A percentile compares a stretch with the other conserved stretches of the same genome.
Conservation (phyloP, 768 basidiomycete species). For the Lactarius sanguifluus region DNA sequence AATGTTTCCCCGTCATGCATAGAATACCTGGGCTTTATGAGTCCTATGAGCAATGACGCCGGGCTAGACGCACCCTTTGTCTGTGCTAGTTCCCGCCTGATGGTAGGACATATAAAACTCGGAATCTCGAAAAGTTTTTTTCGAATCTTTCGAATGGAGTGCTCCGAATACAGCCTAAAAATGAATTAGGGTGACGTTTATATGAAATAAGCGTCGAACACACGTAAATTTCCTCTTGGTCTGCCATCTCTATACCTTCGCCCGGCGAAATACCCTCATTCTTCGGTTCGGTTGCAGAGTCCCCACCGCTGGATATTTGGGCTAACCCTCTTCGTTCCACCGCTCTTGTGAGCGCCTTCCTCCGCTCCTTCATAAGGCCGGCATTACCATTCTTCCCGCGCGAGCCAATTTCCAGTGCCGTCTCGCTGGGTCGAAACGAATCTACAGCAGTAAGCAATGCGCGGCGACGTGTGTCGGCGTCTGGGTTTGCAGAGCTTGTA, state of each 20-base stretch:
- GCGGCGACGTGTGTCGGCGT: slow-evolving; percentile 60
- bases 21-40: slow-evolving; percentile 62
- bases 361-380: slow-evolving; percentile 83
- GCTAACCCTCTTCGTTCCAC: slow-evolving; percentile 46
- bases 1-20: slow-evolving; percentile 87
- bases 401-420: slow-evolving; percentile 85
- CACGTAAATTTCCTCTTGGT: slow-evolving; percentile 77
- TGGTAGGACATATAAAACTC: slow-evolving; percentile 93
- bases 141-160: slow-evolving; percentile 35
- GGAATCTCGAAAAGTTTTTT: slow-evolving; percentile 65
- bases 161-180: slow-evolving; percentile 33
- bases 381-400: slow-evolving; percentile 63
- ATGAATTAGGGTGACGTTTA: slow-evolving; percentile 40
- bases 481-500: slow-evolving; percentile 39
- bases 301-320: slow-evolving; percentile 36
- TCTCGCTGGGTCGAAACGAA: slow-evolving; percentile 83
- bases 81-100: slow-evolving; percentile 81
- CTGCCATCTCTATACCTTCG: slow-evolving; percentile 63
- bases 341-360: slow-evolving; percentile 73
- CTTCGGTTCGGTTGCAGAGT: slow-evolving; percentile 38
- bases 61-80: slow-evolving; percentile 76
- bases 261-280: slow-evolving; percentile 35
- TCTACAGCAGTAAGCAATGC: slow-evolving; percentile 72
- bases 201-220: slow-evolving; percentile 62
- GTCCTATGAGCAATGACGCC: slow-evolving; percentile 9